Evolutionary conservation across 1,284 basidiomycete species (phyloP), one percentile per base, ranked within the genome.

Genomic region (Paramarasmius palmivorus): DNA sequence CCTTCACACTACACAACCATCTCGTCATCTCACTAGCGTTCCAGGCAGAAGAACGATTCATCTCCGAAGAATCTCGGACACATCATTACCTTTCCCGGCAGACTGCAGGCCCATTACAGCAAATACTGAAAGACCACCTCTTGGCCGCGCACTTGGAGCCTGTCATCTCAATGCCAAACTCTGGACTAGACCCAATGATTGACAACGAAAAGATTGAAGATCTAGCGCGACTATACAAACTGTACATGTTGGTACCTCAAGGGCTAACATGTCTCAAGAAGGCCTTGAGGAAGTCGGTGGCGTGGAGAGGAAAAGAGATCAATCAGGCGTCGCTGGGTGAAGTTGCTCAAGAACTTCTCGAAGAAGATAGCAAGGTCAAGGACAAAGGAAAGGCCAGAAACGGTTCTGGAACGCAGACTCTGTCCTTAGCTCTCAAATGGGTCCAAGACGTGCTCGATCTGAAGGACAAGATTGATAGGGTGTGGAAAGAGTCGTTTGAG

Each of bases 391-490:
- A 65, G 25, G 61, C 65, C 39, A 72, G 69, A n/a, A 84, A 83
- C 59, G 79, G 77, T 50, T 67, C 68, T 35, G 67, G 70, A 7
- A 70, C 77, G 26, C 82, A 85, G 54, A 80, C 77, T 1, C 68
- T 79, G 32, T 63, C 72, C 2, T 60, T 78, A 17, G 97, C 96
- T 1, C 74, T 98, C 52, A 88, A 87, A 66, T 99, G 97, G 97
- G 96, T 99, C 0, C 88, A 97, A 69, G 88, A 93, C 61, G 91
- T 98, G 8, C 76, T 99, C 9, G 84, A 89, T 57, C 77, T 99
- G 55, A 98, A 98, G 71, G 93, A 96, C 72, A 92, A 85, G 65
- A 94, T 98, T 65, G 93, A 98, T 63, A 65, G 64, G 9, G 71
- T 97, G 8, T 88, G 94, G 79, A 79, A 74, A 44, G 68, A 78